Evolutionary conservation across 176 grass and related monocot genomes (phyloP), one percentile per base, ranked within the genome.

Genomic region (Oryza australiensis): DNA sequence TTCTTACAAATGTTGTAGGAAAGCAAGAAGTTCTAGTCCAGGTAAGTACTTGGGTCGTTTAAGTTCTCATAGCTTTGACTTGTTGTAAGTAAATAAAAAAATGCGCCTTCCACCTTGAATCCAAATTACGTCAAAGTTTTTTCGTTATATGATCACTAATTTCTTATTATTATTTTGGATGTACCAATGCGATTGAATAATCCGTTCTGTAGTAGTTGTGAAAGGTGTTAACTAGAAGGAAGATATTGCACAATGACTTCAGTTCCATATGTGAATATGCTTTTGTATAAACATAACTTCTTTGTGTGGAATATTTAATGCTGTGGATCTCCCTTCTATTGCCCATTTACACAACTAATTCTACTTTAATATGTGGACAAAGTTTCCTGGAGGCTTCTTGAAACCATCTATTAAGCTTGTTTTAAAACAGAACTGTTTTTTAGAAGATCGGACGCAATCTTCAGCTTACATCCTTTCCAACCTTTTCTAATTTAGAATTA

Each of bases 1-100:
- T 93, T 92, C 89, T 99, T 83, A 86, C 95, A 83, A 95, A 95
- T 80, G 89, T 85, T 74, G 96, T 95, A 5, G 88, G 96, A 84
- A 94, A 80, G 66, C 87, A 95, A 84, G 96, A 99, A 78, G 85
- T 99, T 69, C 74, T 99, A 67, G 93, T 99, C 62, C 96, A 99
- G 93, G 96, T 99, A 99, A 80, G 84, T 46, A 84, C 23, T 29
- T 2, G 23, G 45, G 34, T 2, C 22, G 69, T 80, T 75, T 10
- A 64, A 62, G 30, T 70, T 76, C 40, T 76, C 40, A 70, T 46
- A 75, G 3, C 7, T 49, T 69, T 63, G 62, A 22, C 7, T 68
- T 68, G 9, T 45, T 26, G 26, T 74, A 62, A 78, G 32, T 46
- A 77, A 16, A 78, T 43, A 5, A 41, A 12, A 66, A 73, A 74